A percentile compares a stretch with the other conserved stretches of the same genome.
These are phyloP conservation scores for Starmerella khaoyaiensis DNA, from an alignment of 805 yeast genomes.

Conservation along the genomic window DNA sequence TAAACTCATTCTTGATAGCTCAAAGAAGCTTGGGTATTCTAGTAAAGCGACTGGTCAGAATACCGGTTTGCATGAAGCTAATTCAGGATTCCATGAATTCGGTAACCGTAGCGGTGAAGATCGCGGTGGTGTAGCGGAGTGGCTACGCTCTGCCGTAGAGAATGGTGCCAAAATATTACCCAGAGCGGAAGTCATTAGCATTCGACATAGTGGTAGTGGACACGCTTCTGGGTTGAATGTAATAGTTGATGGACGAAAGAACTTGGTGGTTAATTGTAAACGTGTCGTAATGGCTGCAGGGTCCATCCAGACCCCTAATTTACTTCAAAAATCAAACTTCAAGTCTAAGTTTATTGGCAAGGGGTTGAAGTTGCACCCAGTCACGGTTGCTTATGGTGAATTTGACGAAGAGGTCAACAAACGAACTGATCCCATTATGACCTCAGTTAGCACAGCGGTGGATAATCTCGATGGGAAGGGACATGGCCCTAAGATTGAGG, in stretches of 20 bases:
- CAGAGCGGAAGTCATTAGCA: slow-evolving; percentile 32
- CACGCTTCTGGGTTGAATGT: slow-evolving; percentile 36
- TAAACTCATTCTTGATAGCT: slow-evolving; percentile 33
- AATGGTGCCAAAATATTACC: slow-evolving; percentile 38
- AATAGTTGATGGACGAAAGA: slow-evolving; percentile 22
- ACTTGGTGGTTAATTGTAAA: slow-evolving; percentile 31
- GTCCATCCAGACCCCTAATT: slow-evolving; percentile 37
- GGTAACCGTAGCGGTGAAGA: slow-evolving; percentile 39
- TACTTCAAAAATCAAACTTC: slow-evolving; percentile 39
- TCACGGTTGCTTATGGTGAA: slow-evolving; percentile 32
- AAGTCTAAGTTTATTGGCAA: slow-evolving; percentile 39
- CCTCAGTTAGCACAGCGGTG: slow-evolving; percentile 35
- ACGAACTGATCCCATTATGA: slow-evolving; percentile 36
- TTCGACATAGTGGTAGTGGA: slow-evolving; percentile 34
- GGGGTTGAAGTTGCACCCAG: slow-evolving; percentile 43
- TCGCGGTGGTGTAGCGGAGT: slow-evolving; percentile 38
- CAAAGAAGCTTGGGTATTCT: slow-evolving; percentile 35
- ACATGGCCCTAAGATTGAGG: slow-evolving; percentile 43
- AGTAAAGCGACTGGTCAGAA: slow-evolving; percentile 36
- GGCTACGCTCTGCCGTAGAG: slow-evolving; percentile 38
- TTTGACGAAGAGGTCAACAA: slow-evolving; percentile 33
- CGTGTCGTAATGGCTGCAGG: slow-evolving; percentile 38
- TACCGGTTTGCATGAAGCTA: slow-evolving; percentile 32
- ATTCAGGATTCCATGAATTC: slow-evolving; percentile 37
- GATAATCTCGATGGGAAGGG: slow-evolving; percentile 41